Conservation (phyloP, 177 flowering plant species). For the Telopea speciosissima region DNA sequence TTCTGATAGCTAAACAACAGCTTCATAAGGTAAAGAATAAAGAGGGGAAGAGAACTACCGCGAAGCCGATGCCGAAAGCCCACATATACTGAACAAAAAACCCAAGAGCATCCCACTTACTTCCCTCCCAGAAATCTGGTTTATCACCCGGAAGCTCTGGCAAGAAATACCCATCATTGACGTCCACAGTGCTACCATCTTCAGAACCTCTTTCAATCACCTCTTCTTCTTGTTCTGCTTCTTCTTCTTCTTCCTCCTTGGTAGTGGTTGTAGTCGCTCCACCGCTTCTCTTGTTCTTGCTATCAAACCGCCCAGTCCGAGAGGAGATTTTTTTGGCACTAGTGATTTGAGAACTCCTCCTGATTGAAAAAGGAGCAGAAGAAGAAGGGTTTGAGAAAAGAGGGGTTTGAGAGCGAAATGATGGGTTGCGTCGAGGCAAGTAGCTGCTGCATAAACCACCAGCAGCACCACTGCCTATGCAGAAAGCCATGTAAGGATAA, state of each 20-base stretch:
- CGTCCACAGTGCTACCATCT: constrained; percentile 4
- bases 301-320: constrained; percentile 51
- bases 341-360: constrained; percentile 5
- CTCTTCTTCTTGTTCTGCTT: constrained; percentile 14
- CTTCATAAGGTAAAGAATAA: too few species aligned
- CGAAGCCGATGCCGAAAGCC: constrained; percentile 84
- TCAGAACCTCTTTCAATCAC: constrained; percentile 7
- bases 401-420: constrained; percentile 2
- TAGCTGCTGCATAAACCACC: background rate
- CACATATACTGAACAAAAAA: constrained; percentile 80
- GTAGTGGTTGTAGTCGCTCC: constrained; percentile 30
- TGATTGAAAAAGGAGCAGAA: background rate
- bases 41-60: constrained; percentile 34
- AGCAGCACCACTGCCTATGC: background rate
- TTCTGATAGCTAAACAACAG: too few species aligned
- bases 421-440: background rate
- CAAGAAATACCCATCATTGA: constrained; percentile 43
- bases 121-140: constrained; percentile 78
- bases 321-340: constrained; percentile 33
- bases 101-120: constrained; percentile 74
- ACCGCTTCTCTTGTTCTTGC: constrained; percentile 41
- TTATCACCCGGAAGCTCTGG: constrained; percentile 65
- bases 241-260: constrained; percentile 26
- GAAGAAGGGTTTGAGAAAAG: background rate
- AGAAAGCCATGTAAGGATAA: constrained; percentile 15